A percentile compares a stretch with the other conserved stretches of the same genome.
These are phyloP conservation scores for Phytophthora aleatoria DNA, from an alignment of 352 stramenopile species.

Conservation along the genomic window DNA sequence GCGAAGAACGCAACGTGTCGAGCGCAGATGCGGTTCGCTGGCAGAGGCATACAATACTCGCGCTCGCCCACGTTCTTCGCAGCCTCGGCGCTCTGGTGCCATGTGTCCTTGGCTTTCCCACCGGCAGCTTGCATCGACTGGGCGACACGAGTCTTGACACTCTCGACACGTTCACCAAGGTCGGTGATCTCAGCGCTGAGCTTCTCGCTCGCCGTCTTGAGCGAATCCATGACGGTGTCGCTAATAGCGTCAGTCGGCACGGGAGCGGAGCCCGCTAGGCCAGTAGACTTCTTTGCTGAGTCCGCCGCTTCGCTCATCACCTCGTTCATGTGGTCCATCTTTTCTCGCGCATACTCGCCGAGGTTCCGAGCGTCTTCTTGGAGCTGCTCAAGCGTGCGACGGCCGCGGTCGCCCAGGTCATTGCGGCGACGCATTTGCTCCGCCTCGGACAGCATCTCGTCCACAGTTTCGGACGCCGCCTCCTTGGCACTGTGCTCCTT, in stretches of 20 bases:
- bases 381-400: conserved; percentile 43
- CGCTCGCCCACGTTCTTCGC: conserved; percentile 48
- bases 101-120: conserved; percentile 53
- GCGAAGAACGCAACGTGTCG: conserved; percentile 47
- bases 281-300: conserved; percentile 24
- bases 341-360: conserved; percentile 48
- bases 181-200: conserved; percentile 37
- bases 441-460: conserved; percentile 35
- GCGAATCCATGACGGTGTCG: conserved; percentile 38
- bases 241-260: conserved; percentile 28
- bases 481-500: conserved; percentile 29
- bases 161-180: conserved; percentile 41
- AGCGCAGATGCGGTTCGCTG: conserved; percentile 46
- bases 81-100: conserved; percentile 58
- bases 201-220: conserved; percentile 44
- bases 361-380: conserved; percentile 49
- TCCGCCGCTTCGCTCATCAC: conserved; percentile 40
- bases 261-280: conserved; percentile 15
- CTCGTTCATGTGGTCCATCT: conserved; percentile 53
- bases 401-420: conserved; percentile 25
- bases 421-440: conserved; percentile 26
- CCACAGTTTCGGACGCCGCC: conserved; percentile 17
- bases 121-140: conserved; percentile 46
- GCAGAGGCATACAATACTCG: conserved; percentile 60
- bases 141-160: conserved; percentile 57